Conservation (phyloP, 179 eudicot species). For the Amaranthus tricolor region DNA sequence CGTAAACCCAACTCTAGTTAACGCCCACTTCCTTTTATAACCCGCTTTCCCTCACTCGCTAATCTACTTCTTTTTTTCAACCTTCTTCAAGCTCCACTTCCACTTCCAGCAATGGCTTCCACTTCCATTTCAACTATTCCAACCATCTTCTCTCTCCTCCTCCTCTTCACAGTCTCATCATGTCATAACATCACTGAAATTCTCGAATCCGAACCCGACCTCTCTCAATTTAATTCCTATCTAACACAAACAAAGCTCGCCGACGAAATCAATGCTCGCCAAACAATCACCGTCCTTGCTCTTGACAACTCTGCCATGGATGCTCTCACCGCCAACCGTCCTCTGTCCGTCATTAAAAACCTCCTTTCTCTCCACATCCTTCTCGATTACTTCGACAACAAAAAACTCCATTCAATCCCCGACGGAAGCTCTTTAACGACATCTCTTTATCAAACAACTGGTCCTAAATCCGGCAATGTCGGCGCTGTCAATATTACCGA, state of each 20-base stretch:
- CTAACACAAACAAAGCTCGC: constrained; percentile 67
- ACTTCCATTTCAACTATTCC: constrained; percentile 11
- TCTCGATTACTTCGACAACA: constrained; percentile 72
- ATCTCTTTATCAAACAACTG: constrained; percentile 81
- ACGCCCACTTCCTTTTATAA: background rate
- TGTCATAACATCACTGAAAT: constrained; percentile 78
- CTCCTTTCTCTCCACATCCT: constrained; percentile 61
- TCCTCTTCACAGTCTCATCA: constrained; percentile 18
- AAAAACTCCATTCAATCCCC: constrained; percentile 64
- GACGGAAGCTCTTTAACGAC: constrained; percentile 59
- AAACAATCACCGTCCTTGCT: constrained; percentile 70
- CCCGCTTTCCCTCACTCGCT: background rate
- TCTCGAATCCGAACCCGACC: constrained; percentile 46
- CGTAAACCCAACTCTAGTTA: constrained; percentile 16
- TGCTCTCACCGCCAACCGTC: constrained; percentile 37
- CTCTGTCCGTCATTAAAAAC: constrained; percentile 59
- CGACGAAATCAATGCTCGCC: constrained; percentile 77
- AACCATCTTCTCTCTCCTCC: constrained; percentile 22
- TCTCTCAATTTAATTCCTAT: constrained; percentile 46
- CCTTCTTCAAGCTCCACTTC: background rate
- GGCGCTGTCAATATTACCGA: constrained; percentile 82
- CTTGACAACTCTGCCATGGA: constrained; percentile 54
- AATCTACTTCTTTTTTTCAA: background rate
- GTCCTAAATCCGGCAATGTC: constrained; percentile 32
- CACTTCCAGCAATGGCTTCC: constrained; percentile 33